A percentile compares a stretch with the other conserved stretches of the same genome.
phyloP scores from a whole-genome alignment of 441 rosid species.

The Dalechampia spathulata region DNA sequence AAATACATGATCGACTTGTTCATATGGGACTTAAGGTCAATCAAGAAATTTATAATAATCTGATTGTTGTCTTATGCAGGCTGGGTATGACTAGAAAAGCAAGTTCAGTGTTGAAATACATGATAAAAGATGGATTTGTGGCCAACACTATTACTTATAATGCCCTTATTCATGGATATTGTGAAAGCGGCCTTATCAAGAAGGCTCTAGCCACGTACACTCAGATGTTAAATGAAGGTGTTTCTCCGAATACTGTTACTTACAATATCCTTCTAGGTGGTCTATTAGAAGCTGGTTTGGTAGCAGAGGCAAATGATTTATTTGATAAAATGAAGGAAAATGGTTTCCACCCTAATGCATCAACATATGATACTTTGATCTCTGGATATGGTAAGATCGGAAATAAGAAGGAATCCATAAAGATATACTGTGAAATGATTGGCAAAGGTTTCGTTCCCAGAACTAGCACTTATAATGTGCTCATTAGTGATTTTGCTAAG shows the following conservation, averaged over 20 bases:
- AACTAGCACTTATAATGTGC: constrained; percentile 74
- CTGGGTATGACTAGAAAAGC: constrained; percentile 80
- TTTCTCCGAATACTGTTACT: constrained; percentile 52
- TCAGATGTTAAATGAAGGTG: constrained; percentile 47
- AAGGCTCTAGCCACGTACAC: constrained; percentile 44
- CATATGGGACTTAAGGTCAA: constrained; percentile 52
- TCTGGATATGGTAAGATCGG: constrained; percentile 68
- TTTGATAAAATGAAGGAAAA: constrained; percentile 50
- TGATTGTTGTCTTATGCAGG: constrained; percentile 60
- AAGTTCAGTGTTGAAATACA: constrained; percentile 38
- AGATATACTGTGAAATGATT: constrained; percentile 71
- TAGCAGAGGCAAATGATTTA: constrained; percentile 45
- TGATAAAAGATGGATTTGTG: constrained; percentile 48
- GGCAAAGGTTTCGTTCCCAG: constrained; percentile 66
- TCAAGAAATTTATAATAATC: constrained; percentile 54
- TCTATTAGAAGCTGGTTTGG: constrained; percentile 41
- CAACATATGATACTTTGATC: constrained; percentile 60
- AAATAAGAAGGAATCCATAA: constrained; percentile 58
- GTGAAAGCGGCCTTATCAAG: constrained; percentile 43
- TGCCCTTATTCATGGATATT: constrained; percentile 70
- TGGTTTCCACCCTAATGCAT: constrained; percentile 54
- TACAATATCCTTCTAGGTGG: constrained; percentile 68
- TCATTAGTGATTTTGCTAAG: constrained; percentile 54
- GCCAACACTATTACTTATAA: constrained; percentile 60
- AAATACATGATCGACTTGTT: constrained; percentile 53